phyloP scores from a whole-genome alignment of 768 basidiomycete genomes.

The Sarcomyxa edulis region DNA sequence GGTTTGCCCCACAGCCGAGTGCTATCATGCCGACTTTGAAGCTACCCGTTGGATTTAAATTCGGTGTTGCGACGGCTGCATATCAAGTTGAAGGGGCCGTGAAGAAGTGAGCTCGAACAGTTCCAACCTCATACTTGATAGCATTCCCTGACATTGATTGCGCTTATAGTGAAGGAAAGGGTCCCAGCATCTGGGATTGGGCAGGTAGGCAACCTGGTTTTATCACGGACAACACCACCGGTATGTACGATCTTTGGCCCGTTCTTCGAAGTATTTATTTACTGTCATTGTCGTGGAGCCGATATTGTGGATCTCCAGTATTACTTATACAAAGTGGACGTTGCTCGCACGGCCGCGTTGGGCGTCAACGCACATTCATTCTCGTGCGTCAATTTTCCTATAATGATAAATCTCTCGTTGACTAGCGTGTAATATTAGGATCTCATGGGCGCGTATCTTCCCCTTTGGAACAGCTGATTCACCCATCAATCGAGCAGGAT shows the following conservation, averaged over 20 bases:
- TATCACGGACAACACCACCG: constrained; percentile 38
- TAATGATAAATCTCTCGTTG: background rate
- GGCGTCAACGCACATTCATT: constrained; percentile 50
- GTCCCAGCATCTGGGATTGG: constrained; percentile 46
- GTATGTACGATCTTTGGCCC: constrained; percentile 16
- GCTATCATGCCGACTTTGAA: constrained; percentile 37
- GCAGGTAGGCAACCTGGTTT: constrained; percentile 37
- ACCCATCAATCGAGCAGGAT: constrained; percentile 41
- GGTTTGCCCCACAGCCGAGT: constrained; percentile 38
- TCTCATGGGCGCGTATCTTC: constrained; percentile 48
- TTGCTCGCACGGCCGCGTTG: constrained; percentile 41
- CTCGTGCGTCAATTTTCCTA: constrained; percentile 33
- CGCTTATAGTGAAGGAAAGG: constrained; percentile 45
- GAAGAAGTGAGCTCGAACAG: too few relatives aligned
- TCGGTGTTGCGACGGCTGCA: constrained; percentile 48
- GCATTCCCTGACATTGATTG: too few relatives aligned
- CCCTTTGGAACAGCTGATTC: constrained; percentile 45
- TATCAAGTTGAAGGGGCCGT: constrained; percentile 51
- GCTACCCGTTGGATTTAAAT: constrained; percentile 42
- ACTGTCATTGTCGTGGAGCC: constrained; percentile 18
- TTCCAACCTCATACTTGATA: too few relatives aligned
- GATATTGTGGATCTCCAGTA: constrained; percentile 47
- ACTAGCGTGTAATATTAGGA: constrained; percentile 19
- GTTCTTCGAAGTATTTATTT: background rate
- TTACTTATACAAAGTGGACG: constrained; percentile 48